phyloP scores from a whole-genome alignment of 371 early-diverging fungal species.

The Rhizopus arrhizus region DNA sequence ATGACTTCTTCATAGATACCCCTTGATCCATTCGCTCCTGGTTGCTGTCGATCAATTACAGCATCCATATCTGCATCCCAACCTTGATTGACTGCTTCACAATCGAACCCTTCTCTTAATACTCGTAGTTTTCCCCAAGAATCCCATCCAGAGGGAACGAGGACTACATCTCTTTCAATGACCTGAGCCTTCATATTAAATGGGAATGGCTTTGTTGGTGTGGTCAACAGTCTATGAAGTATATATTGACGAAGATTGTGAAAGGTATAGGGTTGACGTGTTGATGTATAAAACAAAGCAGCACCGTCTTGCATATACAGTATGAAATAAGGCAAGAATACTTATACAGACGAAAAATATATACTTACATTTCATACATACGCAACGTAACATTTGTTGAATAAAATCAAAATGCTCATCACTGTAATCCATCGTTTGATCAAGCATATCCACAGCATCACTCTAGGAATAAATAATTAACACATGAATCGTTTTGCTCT shows the following conservation, averaged over 20 bases:
- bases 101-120: conserved; percentile 78
- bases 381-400: conserved; percentile 88
- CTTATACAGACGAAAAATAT: neutral
- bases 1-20: conserved; percentile 50
- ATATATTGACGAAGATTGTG: conserved; percentile 79
- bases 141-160: conserved; percentile 96
- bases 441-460: conserved; percentile 75
- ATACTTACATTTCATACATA: conserved; percentile 88
- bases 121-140: conserved; percentile 86
- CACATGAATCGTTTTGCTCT: no score
- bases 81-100: conserved; percentile 59
- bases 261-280: conserved; percentile 79
- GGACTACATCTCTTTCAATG: conserved; percentile 86
- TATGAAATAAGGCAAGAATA: no score
- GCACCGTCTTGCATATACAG: conserved; percentile 70
- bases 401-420: conserved; percentile 95
- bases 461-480: conserved; percentile 51
- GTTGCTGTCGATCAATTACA: conserved; percentile 41
- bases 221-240: conserved; percentile 74
- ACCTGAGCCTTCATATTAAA: conserved; percentile 78
- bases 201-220: conserved; percentile 45
- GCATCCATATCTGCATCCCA: conserved; percentile 62
- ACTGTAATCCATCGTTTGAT: conserved; percentile 82
- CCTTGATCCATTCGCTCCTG: conserved; percentile 43
- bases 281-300: conserved; percentile 87